phyloP scores from a whole-genome alignment of 345 rosid species.

The Gossypium arboreum region DNA sequence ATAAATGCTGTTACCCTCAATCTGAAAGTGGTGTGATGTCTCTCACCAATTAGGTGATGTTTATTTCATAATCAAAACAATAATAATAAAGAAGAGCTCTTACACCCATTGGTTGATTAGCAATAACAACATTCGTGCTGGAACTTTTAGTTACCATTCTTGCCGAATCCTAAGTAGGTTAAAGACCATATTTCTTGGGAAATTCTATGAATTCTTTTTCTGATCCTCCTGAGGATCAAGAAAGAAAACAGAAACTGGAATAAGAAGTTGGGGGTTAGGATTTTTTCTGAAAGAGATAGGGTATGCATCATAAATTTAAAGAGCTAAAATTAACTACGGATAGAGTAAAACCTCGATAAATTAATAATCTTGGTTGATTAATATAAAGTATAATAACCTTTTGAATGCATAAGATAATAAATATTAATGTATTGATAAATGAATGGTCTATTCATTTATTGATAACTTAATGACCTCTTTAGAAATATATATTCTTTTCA shows the following conservation, averaged over 20 bases:
- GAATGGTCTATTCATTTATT: background rate
- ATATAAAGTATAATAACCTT: too few relatives aligned
- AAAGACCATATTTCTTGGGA: background rate
- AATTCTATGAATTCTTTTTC: background rate
- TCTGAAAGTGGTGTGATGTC: too few relatives aligned
- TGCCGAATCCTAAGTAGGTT: background rate
- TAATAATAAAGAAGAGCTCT: too few relatives aligned
- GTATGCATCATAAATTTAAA: too few relatives aligned
- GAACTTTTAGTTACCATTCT: background rate
- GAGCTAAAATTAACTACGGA: too few relatives aligned
- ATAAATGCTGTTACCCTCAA: too few relatives aligned
- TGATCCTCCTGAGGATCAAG: background rate
- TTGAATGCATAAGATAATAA: background rate
- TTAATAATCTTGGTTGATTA: too few relatives aligned
- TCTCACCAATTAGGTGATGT: too few relatives aligned
- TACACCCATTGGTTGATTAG: background rate
- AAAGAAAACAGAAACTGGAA: background rate
- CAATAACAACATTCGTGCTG: background rate
- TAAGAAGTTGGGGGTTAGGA: background rate
- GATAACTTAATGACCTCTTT: background rate
- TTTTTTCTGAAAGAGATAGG: too few relatives aligned
- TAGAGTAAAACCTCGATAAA: too few relatives aligned
- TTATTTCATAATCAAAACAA: too few relatives aligned
- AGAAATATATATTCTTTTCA: background rate
- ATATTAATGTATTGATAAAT: too few relatives aligned